Conservation (phyloP, 1,284 basidiomycete genomes). For the Schizopora paradoxa region DNA sequence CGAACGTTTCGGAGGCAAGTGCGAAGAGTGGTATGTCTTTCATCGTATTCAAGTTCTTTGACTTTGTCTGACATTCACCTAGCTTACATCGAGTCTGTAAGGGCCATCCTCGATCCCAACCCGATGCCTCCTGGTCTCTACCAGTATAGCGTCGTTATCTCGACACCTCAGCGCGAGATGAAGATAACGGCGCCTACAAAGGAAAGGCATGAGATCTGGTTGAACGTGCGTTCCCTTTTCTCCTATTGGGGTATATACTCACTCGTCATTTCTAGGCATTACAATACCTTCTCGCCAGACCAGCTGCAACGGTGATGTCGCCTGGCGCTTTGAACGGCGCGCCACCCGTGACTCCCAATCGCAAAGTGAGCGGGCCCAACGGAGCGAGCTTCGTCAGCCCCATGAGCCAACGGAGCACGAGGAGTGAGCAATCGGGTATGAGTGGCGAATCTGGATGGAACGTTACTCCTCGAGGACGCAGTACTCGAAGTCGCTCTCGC, state of each 20-base stretch:
- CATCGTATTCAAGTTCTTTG: slow-evolving; percentile 13
- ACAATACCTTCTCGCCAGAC: slow-evolving; percentile 76
- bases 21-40: slow-evolving; percentile 87
- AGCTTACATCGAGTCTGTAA: slow-evolving; percentile 96
- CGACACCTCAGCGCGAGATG: slow-evolving; percentile 92
- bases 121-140: slow-evolving; percentile 90
- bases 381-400: slow-evolving; percentile 51
- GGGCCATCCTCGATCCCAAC: slow-evolving; percentile 87
- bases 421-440: slow-evolving; percentile 43
- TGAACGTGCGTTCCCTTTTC: slow-evolving; percentile 53
- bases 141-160: slow-evolving; percentile 89
- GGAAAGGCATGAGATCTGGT: slow-evolving; percentile 96
- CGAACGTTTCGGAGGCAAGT: slow-evolving; percentile 82
- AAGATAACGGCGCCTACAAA: slow-evolving; percentile 94
- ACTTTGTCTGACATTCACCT: slow-evolving; percentile 15
- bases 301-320: slow-evolving; percentile 41
- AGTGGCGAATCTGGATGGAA: slow-evolving; percentile 56
- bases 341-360: slow-evolving; percentile 44
- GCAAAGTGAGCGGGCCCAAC: slow-evolving; percentile 44
- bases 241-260: slow-evolving; percentile 12
- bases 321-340: slow-evolving; percentile 31
- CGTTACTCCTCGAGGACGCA: slow-evolving; percentile 65
- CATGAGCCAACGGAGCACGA: slow-evolving; percentile 61
- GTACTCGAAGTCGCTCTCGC: slow-evolving; percentile 61
- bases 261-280: slow-evolving; percentile 53